A percentile compares a stretch with the other conserved stretches of the same genome.
Conservation (phyloP, 805 yeast species). For the Spathaspora passalidarum region DNA sequence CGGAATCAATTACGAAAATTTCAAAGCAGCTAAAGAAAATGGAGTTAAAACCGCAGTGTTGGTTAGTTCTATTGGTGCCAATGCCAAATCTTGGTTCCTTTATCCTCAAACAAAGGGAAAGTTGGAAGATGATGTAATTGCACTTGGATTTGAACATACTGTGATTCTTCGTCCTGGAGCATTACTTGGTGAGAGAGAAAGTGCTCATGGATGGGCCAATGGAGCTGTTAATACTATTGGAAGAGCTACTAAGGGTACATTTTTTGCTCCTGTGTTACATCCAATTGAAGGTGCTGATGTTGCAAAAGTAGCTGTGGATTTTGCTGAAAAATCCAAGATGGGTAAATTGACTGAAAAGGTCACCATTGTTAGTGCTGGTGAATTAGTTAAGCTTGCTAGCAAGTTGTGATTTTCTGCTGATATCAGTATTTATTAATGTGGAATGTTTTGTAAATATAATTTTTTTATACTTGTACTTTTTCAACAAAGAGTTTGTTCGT, state of each 20-base stretch:
- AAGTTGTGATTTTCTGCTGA: no score
- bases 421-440: no score
- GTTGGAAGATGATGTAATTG: constrained; percentile 64
- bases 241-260: constrained; percentile 13
- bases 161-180: constrained; percentile 78
- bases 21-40: constrained; percentile 67
- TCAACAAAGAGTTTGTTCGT: no score
- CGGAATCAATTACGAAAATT: constrained; percentile 65
- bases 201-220: constrained; percentile 1
- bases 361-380: constrained; percentile 16
- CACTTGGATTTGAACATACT: constrained; percentile 62
- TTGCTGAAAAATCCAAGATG: constrained; percentile 24
- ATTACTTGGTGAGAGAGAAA: constrained; percentile 60
- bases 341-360: constrained; percentile 19
- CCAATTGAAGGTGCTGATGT: constrained; percentile 66
- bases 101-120: constrained; percentile 73
- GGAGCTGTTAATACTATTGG: constrained; percentile 19
- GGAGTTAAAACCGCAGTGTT: constrained; percentile 69
- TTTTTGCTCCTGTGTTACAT: constrained; percentile 6
- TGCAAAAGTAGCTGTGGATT: constrained; percentile 52
- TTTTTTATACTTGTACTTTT: no score
- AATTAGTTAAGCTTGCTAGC: constrained; percentile 18
- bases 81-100: constrained; percentile 50
- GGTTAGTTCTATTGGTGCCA: constrained; percentile 65
- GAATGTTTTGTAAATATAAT: no score